Base-by-base conservation (phyloP, 169 alveolate genomes). In the Eimeria brunetti region DNA sequence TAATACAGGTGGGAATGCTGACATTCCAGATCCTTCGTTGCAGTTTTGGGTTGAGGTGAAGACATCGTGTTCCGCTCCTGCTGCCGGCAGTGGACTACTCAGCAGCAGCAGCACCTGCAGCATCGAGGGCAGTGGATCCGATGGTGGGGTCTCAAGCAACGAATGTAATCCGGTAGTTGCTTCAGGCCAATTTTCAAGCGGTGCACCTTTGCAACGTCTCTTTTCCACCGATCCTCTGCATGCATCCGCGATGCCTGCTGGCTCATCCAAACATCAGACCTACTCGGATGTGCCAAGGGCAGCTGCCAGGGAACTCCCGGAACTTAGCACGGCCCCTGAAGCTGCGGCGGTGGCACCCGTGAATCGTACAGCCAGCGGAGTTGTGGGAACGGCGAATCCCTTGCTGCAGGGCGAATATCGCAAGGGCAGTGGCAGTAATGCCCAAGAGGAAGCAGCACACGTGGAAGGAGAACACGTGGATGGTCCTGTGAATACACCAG, bases 171-270 rank as follows among this genome's bases (percentile, higher is more conserved):
- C 91, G 36, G 69, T 33, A 53, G 33, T 22, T 36, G 30, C 58
- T 38, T 8, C 38, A 53, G 41, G 71, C 60, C 91, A 60, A 16
- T 11, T 24, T 38, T 30, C 71, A 1, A 18, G 41, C 91, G 76
- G 75, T 27, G 14, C 75, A 36, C 56, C 58, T 8, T 20, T 36
- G 22, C 27, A 14, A 6, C 91, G 60, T 30, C 91, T 18, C 36
- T 84, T 84, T 84, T 38, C n/a, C 12, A 14, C 78, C 75, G 91
- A 84, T 84, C 60, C 75, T 24, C 33, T 84, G 91, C 91, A 84
- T 36, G 91, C 91, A 24, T 60, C 91, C 30, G 44, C 71, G 36
- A 16, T 60, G 58, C 44, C 24, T 36, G 38, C 49, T 56, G 71
- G 78, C 24, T 36, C 76, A 36, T 27, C 27, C 24, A n/a, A 84